Base-by-base conservation (phyloP, 495 filamentous ascomycete species). In the Trichoderma orchidacearum region DNA sequence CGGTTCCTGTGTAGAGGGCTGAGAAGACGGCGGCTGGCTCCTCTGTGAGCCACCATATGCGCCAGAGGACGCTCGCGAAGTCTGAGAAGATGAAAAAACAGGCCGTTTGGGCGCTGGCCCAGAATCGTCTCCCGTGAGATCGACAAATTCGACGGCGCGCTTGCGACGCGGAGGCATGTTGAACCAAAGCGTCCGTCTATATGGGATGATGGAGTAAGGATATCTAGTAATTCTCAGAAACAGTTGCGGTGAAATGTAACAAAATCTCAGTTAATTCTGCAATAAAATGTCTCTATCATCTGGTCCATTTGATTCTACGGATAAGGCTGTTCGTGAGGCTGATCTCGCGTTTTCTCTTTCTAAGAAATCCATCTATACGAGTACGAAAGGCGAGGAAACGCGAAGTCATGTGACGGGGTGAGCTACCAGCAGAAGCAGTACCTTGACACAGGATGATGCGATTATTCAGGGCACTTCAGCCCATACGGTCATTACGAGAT, bases 81-180 rank as follows among this genome's bases (percentile, higher is more conserved):
- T 9, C 18, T 17, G 51, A 8, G 51, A 23, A 30, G 48, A 51
- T n/a, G 51, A 53, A 2, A 53, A 7, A 32, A 28, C 51, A 18
- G 51, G 28, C 2, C 31, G 53, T 38, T 55, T 35, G 5, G 4
- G 53, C 18, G 31, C 30, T 5, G 31, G 53, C 12, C 27, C 15
- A 18, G 17, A 57, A 54, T 70, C 70, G 15, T 51, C 55, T 12
- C 45, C 55, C 3, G 55, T 51, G 3, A 57, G 41, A 21, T 51
- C 55, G 29, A 57, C 35, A 6, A 57, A 15, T 1, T 57, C 55
- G 32, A 7, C 32, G 18, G 32, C 27, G 54, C 55, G 36, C 41
- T 57, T 57, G 27, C 36, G 17, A 9, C 23, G 36, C 7, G 29
- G 53, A 23, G 55, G 32, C 54, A 56, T 56, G 11, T 3, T 35